These are phyloP conservation scores for Coelastrella sp. DNA, from an alignment of 139 green algal genomes.

Conservation along the genomic window DNA sequence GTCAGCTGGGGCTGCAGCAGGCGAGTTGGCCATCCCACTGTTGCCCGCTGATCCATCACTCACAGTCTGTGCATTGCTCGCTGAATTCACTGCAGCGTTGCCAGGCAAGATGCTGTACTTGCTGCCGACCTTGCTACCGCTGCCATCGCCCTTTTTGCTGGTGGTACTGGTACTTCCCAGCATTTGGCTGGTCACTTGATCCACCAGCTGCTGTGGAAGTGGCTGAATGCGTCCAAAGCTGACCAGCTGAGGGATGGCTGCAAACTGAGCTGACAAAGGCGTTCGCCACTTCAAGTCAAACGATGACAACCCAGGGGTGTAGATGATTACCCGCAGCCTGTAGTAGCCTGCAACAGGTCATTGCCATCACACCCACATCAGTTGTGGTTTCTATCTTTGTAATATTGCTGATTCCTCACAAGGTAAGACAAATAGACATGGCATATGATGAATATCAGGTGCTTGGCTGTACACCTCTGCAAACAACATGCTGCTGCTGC, in stretches of 20 bases:
- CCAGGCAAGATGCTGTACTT: background rate
- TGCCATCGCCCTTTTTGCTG: background rate
- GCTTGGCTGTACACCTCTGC: no score
- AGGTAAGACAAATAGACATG: no score
- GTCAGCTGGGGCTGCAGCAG: background rate
- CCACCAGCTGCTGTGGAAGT: conserved; percentile 12
- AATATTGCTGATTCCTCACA: no score
- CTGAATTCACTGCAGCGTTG: background rate
- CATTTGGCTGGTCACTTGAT: background rate
- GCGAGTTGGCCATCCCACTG: no score
- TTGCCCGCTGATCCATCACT: no score
- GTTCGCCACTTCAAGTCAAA: conserved; percentile 30
- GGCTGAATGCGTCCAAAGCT: conserved; percentile 24
- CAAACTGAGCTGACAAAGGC: background rate
- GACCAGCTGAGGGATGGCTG: background rate
- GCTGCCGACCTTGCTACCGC: background rate
- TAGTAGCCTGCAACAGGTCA: background rate
- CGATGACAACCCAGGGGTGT: background rate
- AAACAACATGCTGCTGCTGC: background rate
- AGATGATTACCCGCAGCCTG: conserved; percentile 33
- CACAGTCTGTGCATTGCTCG: background rate
- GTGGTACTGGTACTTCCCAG: background rate
- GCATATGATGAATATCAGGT: no score
- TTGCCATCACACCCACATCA: background rate
- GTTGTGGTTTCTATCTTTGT: background rate